Conservation (phyloP, 2,329 filamentous ascomycete genomes). For the Xylaria sp. region DNA sequence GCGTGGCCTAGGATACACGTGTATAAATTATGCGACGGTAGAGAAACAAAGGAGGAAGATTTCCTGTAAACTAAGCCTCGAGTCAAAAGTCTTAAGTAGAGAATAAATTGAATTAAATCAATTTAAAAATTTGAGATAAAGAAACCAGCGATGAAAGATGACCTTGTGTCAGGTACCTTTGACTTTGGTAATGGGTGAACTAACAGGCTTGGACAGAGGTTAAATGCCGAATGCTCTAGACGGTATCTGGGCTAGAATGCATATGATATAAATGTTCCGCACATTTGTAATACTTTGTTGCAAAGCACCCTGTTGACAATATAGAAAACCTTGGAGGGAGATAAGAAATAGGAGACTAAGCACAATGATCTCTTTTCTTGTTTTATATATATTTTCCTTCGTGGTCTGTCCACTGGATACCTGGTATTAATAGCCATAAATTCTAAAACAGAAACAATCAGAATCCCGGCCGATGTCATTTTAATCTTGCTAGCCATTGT, state of each 20-base stretch:
- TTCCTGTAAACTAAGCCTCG: too few relatives aligned
- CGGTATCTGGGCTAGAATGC: neutral
- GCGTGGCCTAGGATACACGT: neutral
- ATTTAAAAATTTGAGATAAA: too few relatives aligned
- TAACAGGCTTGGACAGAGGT: too few relatives aligned
- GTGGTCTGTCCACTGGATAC: constrained; percentile 15
- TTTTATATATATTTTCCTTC: constrained; percentile 15
- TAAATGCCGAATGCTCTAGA: too few relatives aligned
- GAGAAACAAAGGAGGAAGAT: neutral
- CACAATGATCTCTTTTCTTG: neutral
- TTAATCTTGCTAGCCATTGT: neutral
- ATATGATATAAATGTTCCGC: neutral
- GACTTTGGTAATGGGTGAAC: too few relatives aligned
- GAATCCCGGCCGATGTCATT: constrained; percentile 13
- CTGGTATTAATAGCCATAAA: constrained; percentile 28
- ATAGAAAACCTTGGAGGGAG: too few relatives aligned
- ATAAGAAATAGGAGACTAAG: neutral
- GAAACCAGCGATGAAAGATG: too few relatives aligned
- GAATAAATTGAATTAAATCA: too few relatives aligned
- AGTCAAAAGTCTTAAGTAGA: too few relatives aligned
- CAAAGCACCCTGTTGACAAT: too few relatives aligned
- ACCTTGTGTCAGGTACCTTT: too few relatives aligned
- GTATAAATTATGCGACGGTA: neutral
- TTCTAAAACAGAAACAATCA: constrained; percentile 21
- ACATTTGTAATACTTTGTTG: neutral